Evolutionary conservation across 75 land plant species (phyloP), one percentile per base, ranked within the genome.

Genomic region (Cunninghamia lanceolata): DNA sequence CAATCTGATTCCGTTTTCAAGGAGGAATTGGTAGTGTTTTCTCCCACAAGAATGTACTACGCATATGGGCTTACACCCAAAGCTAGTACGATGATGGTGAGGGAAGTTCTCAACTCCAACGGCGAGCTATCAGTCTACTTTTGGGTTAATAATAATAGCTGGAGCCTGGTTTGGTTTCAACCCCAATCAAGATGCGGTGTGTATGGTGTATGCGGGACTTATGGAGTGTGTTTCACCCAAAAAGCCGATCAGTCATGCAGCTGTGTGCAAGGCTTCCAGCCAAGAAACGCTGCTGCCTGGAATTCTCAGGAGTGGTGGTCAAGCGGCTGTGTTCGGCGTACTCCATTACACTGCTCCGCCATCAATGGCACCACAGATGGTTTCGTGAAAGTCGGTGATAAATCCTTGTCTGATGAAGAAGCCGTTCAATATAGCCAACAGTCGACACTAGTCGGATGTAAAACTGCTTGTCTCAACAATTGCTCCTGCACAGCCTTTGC

Each of bases 261-360:
- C 3, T 93, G 92, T 70, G 35, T 88, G 9, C 1, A 38, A 4
- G 94, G 94, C 25, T 93, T 91, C 40, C 34, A 9, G 1, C 89
- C 90, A 1, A 84, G 45, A 19, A 17, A 35, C 7, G 74, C 53
- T n/a, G 8, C 7, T 0, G 87, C 74, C 30, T 88, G 89, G 93
- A 45, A 43, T n/a, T 19, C 21, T n/a, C 16, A 35, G 1, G 86
- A 83, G 50, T 47, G 50, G 35, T 85, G 59, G 85, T n/a, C 71
- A 4, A 70, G 66, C 4, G 91, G 93, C 11, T 92, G 91, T 47
- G 90, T 86, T 14, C 36, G 84, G 14, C 78, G 56, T n/a, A 53
- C 54, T 0, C 47, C 56, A 7, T 17, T 85, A 39, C 81, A 80
- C 28, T 92, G 90, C 76, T 46, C 19, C 1, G 46, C 46, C 2